Evolutionary conservation across 345 rosid genomes (phyloP), one percentile per base, ranked within the genome.

Genomic region (Noccaea bulbosa): DNA sequence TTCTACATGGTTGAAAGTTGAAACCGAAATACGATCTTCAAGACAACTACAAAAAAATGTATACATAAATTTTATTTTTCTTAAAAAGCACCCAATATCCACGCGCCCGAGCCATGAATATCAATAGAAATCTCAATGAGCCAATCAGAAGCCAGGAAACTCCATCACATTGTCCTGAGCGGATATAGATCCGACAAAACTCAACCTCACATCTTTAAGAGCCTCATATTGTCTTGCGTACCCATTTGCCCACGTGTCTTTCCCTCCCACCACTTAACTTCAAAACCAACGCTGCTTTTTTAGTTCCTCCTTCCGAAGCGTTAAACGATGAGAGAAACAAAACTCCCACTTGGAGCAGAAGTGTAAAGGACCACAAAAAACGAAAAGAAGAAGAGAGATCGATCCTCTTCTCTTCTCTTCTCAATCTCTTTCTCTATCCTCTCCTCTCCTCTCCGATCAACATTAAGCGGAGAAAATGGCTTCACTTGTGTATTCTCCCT

Each of bases 211-310:
- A 79, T 66, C 50, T 59, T 59, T 46, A 7, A 71, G 2, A 58
- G 15, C 38, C 77, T 43, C 20, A 27, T 27, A 27, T 27, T 27
- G 30, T 65, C 69, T 35, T 38, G 60, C 71, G 73, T 14, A 65
- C 76, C 78, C 79, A 50, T 54, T 72, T 65, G 51, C 78, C 98
- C 98, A 90, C 97, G 96, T 86, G 89, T 82, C 41, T 81, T 72
- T 67, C 78, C 59, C 70, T 77, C 44, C 51, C 73, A 81, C 98
- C 98, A 82, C 88, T 80, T 80, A 81, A 81, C 80, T 62, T 72
- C 69, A 32, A 69, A 83, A 79, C 83, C 69, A 63, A 49, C 78
- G 17, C 66, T 71, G 74, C 44, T 72, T 55, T 12, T 63, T 67
- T 68, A 67, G 66, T 50, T 55, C 45, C 74, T 7, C 70, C 33